Percentiles rank a stretch among this genome's conserved stretches.
Evolutionary conservation across 2,329 filamentous ascomycete species (phyloP).

Genomic region (Fusarium kyushuense): DNA sequence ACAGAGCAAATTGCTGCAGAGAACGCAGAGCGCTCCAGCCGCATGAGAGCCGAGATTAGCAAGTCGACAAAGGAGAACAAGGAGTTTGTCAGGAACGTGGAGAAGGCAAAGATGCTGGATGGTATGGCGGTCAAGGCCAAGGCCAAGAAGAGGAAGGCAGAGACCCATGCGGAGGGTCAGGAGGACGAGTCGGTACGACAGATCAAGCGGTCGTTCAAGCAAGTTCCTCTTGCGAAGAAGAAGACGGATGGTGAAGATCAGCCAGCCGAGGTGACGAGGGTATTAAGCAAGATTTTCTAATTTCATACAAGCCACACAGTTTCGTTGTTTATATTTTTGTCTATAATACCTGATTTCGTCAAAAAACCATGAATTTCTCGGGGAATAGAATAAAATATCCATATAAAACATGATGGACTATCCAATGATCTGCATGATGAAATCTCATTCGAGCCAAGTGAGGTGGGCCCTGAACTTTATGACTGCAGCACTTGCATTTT

Average conservation of each 20-base stretch:
- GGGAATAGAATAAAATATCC: slow-evolving; percentile 13
- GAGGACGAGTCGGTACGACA: slow-evolving; percentile 38
- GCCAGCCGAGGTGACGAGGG: slow-evolving; percentile 68
- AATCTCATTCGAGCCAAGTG: slow-evolving; percentile 27
- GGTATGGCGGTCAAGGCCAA: slow-evolving; percentile 73
- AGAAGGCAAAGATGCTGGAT: slow-evolving; percentile 82
- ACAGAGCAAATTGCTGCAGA: slow-evolving; percentile 85
- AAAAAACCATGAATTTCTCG: slow-evolving; percentile 15
- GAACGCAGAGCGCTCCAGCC: slow-evolving; percentile 80
- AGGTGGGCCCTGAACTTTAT: slow-evolving; percentile 39
- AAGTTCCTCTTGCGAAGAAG: slow-evolving; percentile 70
- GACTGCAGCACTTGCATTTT: slow-evolving; percentile 25
- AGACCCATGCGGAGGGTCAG: slow-evolving; percentile 42
- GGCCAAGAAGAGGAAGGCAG: slow-evolving; percentile 55
- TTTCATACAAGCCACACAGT: slow-evolving; percentile 13
- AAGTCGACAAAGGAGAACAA: slow-evolving; percentile 83
- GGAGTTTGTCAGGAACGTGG: slow-evolving; percentile 82
- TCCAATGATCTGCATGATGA: slow-evolving; percentile 32
- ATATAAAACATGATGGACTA: slow-evolving; percentile 18
- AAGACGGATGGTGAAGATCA: slow-evolving; percentile 59
- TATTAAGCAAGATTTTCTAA: slow-evolving; percentile 75
- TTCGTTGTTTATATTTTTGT: slow-evolving; percentile 12
- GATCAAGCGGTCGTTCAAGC: slow-evolving; percentile 69
- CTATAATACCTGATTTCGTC: slow-evolving; percentile 24
- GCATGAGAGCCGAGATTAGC: slow-evolving; percentile 82